phyloP scores from a whole-genome alignment of 768 basidiomycete genomes.

The Coprinopsis strossmayeri region DNA sequence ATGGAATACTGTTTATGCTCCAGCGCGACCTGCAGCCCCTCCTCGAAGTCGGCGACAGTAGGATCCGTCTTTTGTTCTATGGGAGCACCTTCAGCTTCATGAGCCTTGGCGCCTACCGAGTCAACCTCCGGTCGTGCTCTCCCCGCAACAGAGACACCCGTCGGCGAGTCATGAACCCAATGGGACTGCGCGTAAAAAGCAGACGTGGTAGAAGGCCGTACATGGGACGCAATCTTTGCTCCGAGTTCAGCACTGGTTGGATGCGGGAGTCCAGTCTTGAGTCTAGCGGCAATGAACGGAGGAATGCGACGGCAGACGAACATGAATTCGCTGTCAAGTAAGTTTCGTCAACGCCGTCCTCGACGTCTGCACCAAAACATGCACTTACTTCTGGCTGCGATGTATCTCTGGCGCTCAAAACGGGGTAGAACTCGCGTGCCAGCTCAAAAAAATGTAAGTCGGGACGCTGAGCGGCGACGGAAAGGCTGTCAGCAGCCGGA shows the following conservation, averaged over 20 bases:
- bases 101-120: too few species aligned
- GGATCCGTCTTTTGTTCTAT: neutral
- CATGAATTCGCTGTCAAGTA: neutral
- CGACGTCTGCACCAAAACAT: neutral
- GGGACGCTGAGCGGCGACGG: too few species aligned
- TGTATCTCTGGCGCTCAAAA: too few species aligned
- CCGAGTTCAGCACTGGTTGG: neutral
- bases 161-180: neutral
- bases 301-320: slow-evolving; percentile 12
- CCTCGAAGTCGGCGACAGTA: slow-evolving; percentile 1
- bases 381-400: too few species aligned
- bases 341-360: neutral
- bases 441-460: too few species aligned
- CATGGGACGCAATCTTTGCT: neutral
- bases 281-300: slow-evolving; percentile 14
- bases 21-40: neutral
- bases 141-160: too few species aligned
- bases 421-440: too few species aligned
- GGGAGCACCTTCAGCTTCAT: neutral
- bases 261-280: neutral
- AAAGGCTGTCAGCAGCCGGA: too few species aligned
- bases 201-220: neutral
- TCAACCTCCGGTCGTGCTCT: too few species aligned
- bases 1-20: neutral
- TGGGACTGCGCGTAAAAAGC: neutral